Base-by-base conservation (phyloP, 2,329 filamentous ascomycete genomes). In the Pseudophaeomoniella oleicola region DNA sequence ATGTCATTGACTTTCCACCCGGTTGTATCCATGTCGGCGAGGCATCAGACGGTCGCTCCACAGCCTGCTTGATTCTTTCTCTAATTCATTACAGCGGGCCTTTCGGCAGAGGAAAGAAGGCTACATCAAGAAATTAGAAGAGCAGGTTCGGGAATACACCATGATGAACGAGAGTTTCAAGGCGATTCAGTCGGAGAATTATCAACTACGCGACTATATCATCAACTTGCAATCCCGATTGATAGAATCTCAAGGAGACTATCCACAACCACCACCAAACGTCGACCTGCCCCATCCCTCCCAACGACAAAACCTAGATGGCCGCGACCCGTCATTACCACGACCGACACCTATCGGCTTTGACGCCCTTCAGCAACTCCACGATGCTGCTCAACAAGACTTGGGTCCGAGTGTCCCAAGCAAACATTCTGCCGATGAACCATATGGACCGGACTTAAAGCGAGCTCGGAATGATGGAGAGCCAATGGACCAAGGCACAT, bases 41-140 rank as follows among this genome's bases (percentile, higher is more conserved):
- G n/a, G n/a, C n/a, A n/a, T n/a, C n/a, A n/a, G n/a, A n/a, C n/a
- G n/a, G n/a, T n/a, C n/a, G n/a, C n/a, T n/a, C n/a, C n/a, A n/a
- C n/a, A n/a, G n/a, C n/a, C n/a, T n/a, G n/a, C n/a, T n/a, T n/a
- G n/a, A n/a, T n/a, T 22, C 32, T 36, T 32, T 38, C 36, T 42
- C 39, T 46, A 40, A n/a, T 37, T 46, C 22, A 38, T 30, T 42
- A 45, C 50, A 98, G 88, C 77, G 90, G 56, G 90, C 90, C 30
- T 98, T 98, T 62, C 83, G 90, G 30, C 87, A 96, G 62, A 81
- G 90, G 44, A 98, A 98, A 57, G 90, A 98, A 60, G 83, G 84
- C 32, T 94, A 98, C 57, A 98, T 98, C 58, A 93, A 93, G 66
- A 92, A 93, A 57, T 72, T 98, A 4, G 90, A 98, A 60, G 81